These are phyloP conservation scores for Leishmania lainsoni DNA, from an alignment of 208 protist species.

Conservation along the genomic window DNA sequence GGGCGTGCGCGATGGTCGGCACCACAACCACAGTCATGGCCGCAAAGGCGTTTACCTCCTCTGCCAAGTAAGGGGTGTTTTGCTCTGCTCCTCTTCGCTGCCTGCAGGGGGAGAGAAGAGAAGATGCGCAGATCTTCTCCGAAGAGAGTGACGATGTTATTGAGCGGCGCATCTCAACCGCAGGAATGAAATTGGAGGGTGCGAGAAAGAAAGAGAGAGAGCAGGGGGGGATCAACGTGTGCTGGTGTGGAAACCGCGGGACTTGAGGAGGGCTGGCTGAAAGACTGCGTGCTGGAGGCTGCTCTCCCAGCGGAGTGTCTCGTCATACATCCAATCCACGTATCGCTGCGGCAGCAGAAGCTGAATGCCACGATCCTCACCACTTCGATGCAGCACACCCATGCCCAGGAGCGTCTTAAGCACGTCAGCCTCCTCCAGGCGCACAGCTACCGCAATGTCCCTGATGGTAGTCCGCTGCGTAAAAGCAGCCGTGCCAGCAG, in stretches of 20 bases:
- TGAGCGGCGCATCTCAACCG: background rate
- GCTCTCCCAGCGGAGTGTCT: constrained; percentile 26
- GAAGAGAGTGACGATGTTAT: background rate
- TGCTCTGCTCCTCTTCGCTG: background rate
- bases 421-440: constrained; percentile 82
- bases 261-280: constrained; percentile 37
- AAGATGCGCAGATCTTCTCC: background rate
- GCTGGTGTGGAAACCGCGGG: background rate
- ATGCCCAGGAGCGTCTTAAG: constrained; percentile 67
- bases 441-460: constrained; percentile 60
- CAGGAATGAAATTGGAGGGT: background rate
- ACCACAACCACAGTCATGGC: background rate
- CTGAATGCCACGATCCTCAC: constrained; percentile 60
- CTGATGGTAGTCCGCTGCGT: constrained; percentile 32
- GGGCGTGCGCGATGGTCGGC: background rate
- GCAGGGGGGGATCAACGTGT: background rate
- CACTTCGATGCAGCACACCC: constrained; percentile 80
- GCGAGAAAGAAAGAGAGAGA: background rate
- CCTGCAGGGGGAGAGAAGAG: background rate
- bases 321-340: constrained; percentile 44
- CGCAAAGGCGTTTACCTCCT: background rate
- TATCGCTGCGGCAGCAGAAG: constrained; percentile 68
- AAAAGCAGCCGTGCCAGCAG: background rate
- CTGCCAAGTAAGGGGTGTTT: background rate
- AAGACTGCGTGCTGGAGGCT: constrained; percentile 47